Evolutionary conservation across 768 basidiomycete species (phyloP).

Genomic region (Asterophora lycoperdoides): DNA sequence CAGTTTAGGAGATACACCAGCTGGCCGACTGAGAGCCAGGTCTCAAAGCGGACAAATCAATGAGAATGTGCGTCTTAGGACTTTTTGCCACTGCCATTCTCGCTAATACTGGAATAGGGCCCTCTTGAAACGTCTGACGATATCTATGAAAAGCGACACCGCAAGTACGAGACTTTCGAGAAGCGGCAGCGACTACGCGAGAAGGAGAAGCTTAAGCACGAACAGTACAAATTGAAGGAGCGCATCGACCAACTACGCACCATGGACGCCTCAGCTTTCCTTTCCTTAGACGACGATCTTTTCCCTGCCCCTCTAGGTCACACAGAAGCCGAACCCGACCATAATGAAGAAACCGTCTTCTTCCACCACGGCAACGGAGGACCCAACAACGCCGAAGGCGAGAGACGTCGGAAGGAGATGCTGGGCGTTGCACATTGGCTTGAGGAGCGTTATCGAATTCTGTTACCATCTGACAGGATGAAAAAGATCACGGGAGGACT

Average conservation of each 20-base stretch:
- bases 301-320: constrained; percentile 42
- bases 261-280: constrained; percentile 71
- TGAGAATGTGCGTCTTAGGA: constrained; percentile 58
- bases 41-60: constrained; percentile 34
- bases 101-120: constrained; percentile 32
- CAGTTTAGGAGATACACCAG: constrained; percentile 40
- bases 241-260: constrained; percentile 77
- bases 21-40: constrained; percentile 62
- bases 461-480: constrained; percentile 64
- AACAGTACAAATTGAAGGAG: constrained; percentile 88
- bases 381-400: constrained; percentile 54
- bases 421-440: constrained; percentile 59
- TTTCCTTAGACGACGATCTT: constrained; percentile 52
- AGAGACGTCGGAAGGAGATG: constrained; percentile 70
- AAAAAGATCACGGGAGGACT: constrained; percentile 25
- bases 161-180: constrained; percentile 83
- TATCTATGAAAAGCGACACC: constrained; percentile 77
- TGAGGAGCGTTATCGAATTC: constrained; percentile 70
- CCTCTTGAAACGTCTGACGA: constrained; percentile 72
- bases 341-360: constrained; percentile 24
- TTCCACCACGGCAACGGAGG: constrained; percentile 35
- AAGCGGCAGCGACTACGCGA: constrained; percentile 81
- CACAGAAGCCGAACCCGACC: constrained; percentile 23
- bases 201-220: constrained; percentile 88
- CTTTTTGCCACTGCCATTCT: neutral